Conservation (phyloP, 129 eudicot genomes). For the Arctium lappa region DNA sequence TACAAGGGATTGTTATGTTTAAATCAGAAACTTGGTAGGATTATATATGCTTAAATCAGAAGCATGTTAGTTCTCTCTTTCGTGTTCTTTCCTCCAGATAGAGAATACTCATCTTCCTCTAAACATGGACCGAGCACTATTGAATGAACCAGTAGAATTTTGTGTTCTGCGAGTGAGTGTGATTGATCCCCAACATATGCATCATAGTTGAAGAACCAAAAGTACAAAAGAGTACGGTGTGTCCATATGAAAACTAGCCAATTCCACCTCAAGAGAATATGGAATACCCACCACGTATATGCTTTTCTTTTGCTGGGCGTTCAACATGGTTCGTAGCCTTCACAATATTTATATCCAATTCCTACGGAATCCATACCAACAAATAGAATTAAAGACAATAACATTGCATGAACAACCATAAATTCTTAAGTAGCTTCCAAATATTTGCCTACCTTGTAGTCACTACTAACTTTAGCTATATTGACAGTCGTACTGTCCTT, state of each 20-base stretch:
- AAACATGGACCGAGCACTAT: background rate
- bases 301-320: slow-evolving; percentile 91
- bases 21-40: background rate
- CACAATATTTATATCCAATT: slow-evolving; percentile 86
- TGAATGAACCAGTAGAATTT: background rate
- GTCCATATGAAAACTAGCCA: background rate
- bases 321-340: slow-evolving; percentile 98
- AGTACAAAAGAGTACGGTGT: background rate
- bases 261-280: background rate
- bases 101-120: too few relatives aligned
- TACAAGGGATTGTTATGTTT: background rate
- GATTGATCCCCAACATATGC: slow-evolving; percentile 1
- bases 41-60: too few relatives aligned
- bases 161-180: too few relatives aligned
- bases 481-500: slow-evolving; percentile 95
- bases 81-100: background rate
- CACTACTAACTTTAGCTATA: slow-evolving; percentile 95
- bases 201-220: background rate
- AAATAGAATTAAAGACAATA: background rate
- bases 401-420: background rate
- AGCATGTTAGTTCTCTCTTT: background rate
- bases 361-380: slow-evolving; percentile 38
- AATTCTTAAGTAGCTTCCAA: background rate
- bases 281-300: slow-evolving; percentile 68
- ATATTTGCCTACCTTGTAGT: slow-evolving; percentile 64